Evolutionary conservation across 257 asterid genomes (phyloP), one percentile per base, ranked within the genome.

Genomic region (Solanum stenotomum): DNA sequence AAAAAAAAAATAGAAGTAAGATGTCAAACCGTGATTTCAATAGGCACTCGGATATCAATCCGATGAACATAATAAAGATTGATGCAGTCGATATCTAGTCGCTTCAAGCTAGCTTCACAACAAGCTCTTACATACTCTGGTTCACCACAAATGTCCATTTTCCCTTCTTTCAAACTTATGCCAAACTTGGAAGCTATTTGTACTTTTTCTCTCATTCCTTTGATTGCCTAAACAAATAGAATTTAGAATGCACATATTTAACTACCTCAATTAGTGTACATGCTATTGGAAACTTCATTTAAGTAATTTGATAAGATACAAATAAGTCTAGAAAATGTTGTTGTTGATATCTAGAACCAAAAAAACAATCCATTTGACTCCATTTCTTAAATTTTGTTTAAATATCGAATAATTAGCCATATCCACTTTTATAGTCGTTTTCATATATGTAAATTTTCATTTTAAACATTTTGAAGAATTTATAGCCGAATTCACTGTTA

Each of bases 21-120:
- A 87, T 38, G 77, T 68, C 91, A 79, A 82, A 90, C 93, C 91
- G 91, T 91, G 89, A 91, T 90, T 91, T 91, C 93, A 52, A 90
- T 90, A 6, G 93, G 93, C 65, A 88, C 38, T 12, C 78, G n/a
- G 20, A 78, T 88, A 40, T 91, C 93, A 23, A 91, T 90, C 14
- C 92, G 92, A 88, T 90, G 92, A 42, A n/a, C 85, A 76, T 87
- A 91, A 65, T 88, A 90, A 49, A 91, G 90, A 90, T 91, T 90
- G 3, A 90, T 90, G 88, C 49, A 91, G 29, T 90, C 68, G 1
- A 87, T 83, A 11, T 86, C 90, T 22, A 88, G 91, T 61, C 91
- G 83, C 84, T 83, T 88, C 74, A 91, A 84, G 88, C 93, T 91
- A 67, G 91, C 90, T 85, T 89, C 93, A 71, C 93, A 91, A 20